Percentiles rank a stretch among this genome's conserved stretches.
phyloP scores from a whole-genome alignment of 305 asterid species.

The Fraxinus sp. region DNA sequence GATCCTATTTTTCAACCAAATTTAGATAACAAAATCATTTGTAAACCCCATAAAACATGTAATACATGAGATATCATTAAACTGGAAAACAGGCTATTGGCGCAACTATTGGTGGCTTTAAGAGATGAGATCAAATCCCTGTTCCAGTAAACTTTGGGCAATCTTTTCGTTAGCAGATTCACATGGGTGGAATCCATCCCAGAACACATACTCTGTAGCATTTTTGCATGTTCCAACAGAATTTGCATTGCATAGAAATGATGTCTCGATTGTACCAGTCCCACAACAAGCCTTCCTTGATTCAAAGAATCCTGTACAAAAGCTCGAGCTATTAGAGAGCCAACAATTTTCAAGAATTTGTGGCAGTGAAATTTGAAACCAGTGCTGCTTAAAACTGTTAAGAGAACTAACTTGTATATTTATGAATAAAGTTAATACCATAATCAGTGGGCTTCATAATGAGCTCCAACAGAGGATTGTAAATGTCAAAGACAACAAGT shows the following conservation, averaged over 20 bases:
- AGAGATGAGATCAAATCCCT: constrained; percentile 71
- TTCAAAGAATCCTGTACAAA: constrained; percentile 60
- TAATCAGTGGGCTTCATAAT: constrained; percentile 48
- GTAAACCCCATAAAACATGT: constrained; percentile 13
- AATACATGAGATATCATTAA: background rate
- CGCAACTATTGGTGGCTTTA: constrained; percentile 21
- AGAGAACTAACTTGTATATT: background rate
- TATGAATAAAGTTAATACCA: constrained; percentile 38
- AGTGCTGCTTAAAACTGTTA: background rate
- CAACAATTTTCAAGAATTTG: background rate
- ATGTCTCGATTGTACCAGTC: constrained; percentile 70
- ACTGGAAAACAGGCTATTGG: constrained; percentile 8
- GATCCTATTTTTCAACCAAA: background rate
- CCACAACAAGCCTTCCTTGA: constrained; percentile 83
- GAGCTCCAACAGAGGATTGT: constrained; percentile 60
- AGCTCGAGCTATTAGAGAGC: background rate
- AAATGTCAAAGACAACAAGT: constrained; percentile 75
- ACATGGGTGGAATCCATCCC: constrained; percentile 83
- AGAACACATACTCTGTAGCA: constrained; percentile 68
- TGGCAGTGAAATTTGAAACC: background rate
- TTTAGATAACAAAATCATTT: background rate
- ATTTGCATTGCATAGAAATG: constrained; percentile 60
- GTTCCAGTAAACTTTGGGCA: constrained; percentile 58
- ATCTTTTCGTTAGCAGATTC: constrained; percentile 63
- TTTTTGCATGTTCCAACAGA: constrained; percentile 78